A percentile compares a stretch with the other conserved stretches of the same genome.
Evolutionary conservation across 495 filamentous ascomycete species (phyloP).

Genomic region (Sordaria brevicollis): DNA sequence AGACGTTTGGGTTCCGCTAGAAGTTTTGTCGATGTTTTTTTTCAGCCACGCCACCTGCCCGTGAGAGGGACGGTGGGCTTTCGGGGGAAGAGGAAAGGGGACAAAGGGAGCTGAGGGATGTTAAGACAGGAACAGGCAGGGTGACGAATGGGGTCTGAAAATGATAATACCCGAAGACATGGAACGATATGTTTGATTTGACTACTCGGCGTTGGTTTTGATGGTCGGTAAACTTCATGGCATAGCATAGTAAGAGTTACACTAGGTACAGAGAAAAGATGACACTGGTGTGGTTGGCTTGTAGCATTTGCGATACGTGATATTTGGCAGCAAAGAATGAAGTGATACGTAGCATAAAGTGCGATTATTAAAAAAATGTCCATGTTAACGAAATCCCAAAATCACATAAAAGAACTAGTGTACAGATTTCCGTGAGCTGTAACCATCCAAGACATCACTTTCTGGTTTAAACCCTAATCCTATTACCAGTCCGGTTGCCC

Average conservation of each 20-base stretch:
- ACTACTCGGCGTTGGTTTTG: background rate
- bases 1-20: no score
- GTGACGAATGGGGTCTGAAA: background rate
- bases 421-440: background rate
- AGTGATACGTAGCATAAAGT: no score
- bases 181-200: background rate
- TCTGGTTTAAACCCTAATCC: background rate
- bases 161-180: background rate
- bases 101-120: background rate
- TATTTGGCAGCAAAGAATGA: background rate
- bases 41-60: no score
- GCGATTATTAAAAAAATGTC: background rate
- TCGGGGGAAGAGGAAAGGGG: background rate
- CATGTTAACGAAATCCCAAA: background rate
- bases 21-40: no score
- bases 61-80: no score
- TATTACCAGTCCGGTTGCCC: background rate
- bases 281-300: background rate
- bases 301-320: background rate
- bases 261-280: background rate
- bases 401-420: background rate
- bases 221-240: background rate
- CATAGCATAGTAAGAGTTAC: background rate
- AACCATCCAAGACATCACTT: background rate
- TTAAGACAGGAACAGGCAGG: no score